These are phyloP conservation scores for Chlorociboria aeruginascens DNA, from an alignment of 495 filamentous ascomycete genomes.

Conservation along the genomic window DNA sequence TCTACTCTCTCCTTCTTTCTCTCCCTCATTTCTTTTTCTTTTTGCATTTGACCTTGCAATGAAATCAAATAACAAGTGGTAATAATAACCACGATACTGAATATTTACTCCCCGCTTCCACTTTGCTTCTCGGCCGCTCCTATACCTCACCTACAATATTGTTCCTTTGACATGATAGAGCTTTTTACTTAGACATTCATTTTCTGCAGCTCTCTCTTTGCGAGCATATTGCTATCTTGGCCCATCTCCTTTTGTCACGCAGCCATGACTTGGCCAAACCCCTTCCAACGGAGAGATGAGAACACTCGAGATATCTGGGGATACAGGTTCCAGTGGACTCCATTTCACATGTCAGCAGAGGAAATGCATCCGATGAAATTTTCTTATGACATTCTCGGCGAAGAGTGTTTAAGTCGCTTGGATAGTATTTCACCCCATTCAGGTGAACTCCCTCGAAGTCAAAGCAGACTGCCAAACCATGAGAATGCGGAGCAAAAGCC, in stretches of 20 bases:
- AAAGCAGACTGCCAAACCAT: constrained; percentile 5
- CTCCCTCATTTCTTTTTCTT: too few species aligned
- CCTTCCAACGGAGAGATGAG: constrained; percentile 18
- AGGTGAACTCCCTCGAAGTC: constrained; percentile 10
- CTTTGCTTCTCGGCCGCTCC: too few species aligned
- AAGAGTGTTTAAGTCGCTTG: constrained; percentile 49
- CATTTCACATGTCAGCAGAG: constrained; percentile 48
- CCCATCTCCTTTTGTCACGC: background rate
- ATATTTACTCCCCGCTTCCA: too few species aligned
- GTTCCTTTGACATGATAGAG: too few species aligned
- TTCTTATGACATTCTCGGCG: constrained; percentile 56
- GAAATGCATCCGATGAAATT: constrained; percentile 47
- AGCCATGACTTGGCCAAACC: constrained; percentile 28
- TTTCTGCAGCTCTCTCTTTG: background rate
- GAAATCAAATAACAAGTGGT: too few species aligned
- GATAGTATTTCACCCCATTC: constrained; percentile 36
- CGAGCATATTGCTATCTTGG: background rate
- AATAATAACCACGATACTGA: too few species aligned
- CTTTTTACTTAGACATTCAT: background rate
- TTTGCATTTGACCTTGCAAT: too few species aligned
- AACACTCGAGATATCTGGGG: constrained; percentile 40
- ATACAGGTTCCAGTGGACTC: constrained; percentile 58
- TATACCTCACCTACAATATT: too few species aligned
- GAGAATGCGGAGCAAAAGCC: constrained; percentile 11
- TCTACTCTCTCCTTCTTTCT: too few species aligned